Evolutionary conservation across 257 asterid species (phyloP).

Genomic region (Striga asiatica): DNA sequence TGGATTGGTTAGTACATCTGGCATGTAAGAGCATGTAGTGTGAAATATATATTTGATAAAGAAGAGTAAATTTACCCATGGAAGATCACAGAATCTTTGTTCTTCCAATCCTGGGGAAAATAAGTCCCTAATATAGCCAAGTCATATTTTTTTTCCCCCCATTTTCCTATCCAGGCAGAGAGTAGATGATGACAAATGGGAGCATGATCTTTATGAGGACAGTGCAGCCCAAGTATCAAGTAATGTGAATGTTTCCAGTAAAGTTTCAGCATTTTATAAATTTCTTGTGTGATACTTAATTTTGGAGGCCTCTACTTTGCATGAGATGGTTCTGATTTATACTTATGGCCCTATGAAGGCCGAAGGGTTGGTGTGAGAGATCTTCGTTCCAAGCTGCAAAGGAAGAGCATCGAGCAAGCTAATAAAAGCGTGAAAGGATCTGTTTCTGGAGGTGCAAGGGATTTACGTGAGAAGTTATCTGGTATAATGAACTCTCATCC

Average conservation of each 20-base stretch:
- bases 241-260: conserved; percentile 16
- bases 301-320: neutral
- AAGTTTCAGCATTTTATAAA: neutral
- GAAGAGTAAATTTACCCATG: no score
- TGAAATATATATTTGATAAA: conserved; percentile 17
- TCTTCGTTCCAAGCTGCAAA: conserved; percentile 94
- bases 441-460: conserved; percentile 60
- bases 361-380: conserved; percentile 58
- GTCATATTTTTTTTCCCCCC: conserved; percentile 1
- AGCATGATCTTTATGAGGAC: conserved; percentile 63
- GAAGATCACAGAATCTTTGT: no score
- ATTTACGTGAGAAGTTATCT: conserved; percentile 91
- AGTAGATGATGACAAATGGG: conserved; percentile 87
- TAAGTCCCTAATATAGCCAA: no score
- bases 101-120: no score
- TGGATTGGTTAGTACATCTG: no score
- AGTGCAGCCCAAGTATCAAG: conserved; percentile 39
- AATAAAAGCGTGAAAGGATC: conserved; percentile 46
- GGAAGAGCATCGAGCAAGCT: conserved; percentile 52
- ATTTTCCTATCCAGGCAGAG: conserved; percentile 54
- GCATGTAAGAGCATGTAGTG: conserved; percentile 2
- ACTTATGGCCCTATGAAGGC: conserved; percentile 28
- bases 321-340: conserved; percentile 1
- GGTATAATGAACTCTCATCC: conserved; percentile 44
- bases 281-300: conserved; percentile 13